These are phyloP conservation scores for Komagataella populi DNA, from an alignment of 805 yeast species.

Conservation along the genomic window DNA sequence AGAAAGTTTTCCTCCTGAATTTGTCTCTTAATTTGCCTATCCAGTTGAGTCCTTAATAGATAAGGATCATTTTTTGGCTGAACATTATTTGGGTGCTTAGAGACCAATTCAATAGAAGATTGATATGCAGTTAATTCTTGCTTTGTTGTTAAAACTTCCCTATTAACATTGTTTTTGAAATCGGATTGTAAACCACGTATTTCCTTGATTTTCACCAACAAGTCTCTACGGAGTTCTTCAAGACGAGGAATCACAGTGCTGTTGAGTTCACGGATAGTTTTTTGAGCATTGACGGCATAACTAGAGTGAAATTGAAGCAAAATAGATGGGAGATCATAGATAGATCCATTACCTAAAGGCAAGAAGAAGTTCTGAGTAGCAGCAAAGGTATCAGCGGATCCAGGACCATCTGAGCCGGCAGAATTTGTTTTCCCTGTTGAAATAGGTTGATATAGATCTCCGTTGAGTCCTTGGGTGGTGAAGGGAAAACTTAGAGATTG, in stretches of 20 bases:
- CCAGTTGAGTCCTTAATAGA: conserved; percentile 55
- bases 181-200: conserved; percentile 73
- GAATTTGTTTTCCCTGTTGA: conserved; percentile 11
- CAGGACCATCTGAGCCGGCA: conserved; percentile 3
- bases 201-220: conserved; percentile 75
- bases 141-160: conserved; percentile 58
- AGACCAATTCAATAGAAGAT: conserved; percentile 54
- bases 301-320: conserved; percentile 41
- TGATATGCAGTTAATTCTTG: conserved; percentile 36
- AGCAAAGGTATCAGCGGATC: conserved; percentile 17
- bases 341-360: conserved; percentile 67
- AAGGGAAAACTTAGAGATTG: conserved; percentile 57
- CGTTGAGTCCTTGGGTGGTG: conserved; percentile 27
- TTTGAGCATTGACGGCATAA: conserved; percentile 43
- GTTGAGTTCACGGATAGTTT: conserved; percentile 46
- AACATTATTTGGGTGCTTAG: conserved; percentile 27
- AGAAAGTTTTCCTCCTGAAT: conserved; percentile 73
- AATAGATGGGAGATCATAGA: conserved; percentile 70
- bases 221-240: conserved; percentile 59
- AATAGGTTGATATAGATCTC: conserved; percentile 23
- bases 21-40: conserved; percentile 66
- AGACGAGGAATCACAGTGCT: conserved; percentile 51
- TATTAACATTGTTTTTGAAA: conserved; percentile 62
- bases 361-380: conserved; percentile 36
- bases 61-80: conserved; percentile 67